Percentiles rank a stretch among this genome's conserved stretches.
phyloP scores from a whole-genome alignment of 2,329 filamentous ascomycete species.

The Colletotrichum australisinense region DNA sequence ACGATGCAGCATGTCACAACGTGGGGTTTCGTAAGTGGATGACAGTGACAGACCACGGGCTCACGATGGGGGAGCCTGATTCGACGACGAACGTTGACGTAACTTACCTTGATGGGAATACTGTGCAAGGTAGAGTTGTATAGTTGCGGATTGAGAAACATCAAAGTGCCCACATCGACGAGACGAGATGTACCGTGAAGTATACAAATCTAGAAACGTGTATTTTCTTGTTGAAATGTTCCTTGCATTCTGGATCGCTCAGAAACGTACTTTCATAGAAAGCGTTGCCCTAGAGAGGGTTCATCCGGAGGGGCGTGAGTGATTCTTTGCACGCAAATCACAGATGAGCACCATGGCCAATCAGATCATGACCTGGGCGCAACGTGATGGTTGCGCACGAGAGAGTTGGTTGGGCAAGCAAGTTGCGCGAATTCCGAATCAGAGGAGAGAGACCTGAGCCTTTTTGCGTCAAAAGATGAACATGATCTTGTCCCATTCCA shows the following conservation, averaged over 20 bases:
- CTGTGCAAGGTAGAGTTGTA: too few relatives aligned
- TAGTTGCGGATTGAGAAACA: background rate
- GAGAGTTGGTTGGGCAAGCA: background rate
- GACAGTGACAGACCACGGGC: constrained; percentile 24
- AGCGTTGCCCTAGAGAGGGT: background rate
- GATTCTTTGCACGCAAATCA: background rate
- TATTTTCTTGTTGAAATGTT: background rate
- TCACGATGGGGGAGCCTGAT: constrained; percentile 16
- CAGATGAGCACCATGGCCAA: constrained; percentile 27
- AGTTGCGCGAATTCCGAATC: constrained; percentile 33
- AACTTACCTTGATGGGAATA: background rate
- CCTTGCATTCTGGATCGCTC: background rate
- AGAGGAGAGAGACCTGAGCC: background rate
- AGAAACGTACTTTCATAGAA: too few relatives aligned
- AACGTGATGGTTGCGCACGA: constrained; percentile 39
- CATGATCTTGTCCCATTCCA: constrained; percentile 1
- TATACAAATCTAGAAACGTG: background rate
- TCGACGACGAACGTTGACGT: constrained; percentile 12
- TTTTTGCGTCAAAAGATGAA: background rate
- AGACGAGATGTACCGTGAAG: constrained; percentile 14
- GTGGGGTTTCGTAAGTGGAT: constrained; percentile 33
- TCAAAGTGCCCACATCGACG: constrained; percentile 9
- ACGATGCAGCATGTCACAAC: constrained; percentile 31
- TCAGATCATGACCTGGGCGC: constrained; percentile 26
- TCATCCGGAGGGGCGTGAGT: constrained; percentile 11